Evolutionary conservation across 1,139 yeast species (phyloP).

Genomic region (Saccharomycopsis hybrid): DNA sequence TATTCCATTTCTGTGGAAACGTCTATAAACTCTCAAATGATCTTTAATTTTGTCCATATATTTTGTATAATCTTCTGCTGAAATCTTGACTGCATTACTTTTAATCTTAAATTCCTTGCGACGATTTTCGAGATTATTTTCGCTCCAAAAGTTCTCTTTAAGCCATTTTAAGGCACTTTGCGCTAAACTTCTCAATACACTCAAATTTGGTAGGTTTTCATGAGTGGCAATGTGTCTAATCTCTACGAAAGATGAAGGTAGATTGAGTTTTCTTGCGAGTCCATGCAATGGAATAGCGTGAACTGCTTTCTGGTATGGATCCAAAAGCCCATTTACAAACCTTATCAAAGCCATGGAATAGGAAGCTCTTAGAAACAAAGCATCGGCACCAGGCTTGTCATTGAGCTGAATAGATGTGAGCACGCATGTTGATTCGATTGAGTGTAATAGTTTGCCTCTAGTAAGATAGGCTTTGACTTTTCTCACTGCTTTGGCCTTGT

Average conservation of each 20-base stretch:
- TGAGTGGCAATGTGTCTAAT: slow-evolving; percentile 89
- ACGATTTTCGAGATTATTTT: slow-evolving; percentile 17
- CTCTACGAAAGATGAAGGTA: slow-evolving; percentile 86
- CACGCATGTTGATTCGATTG: slow-evolving; percentile 67
- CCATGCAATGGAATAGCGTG: slow-evolving; percentile 74
- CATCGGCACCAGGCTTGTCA: slow-evolving; percentile 11
- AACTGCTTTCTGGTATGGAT: slow-evolving; percentile 75
- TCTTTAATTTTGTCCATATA: slow-evolving; percentile 7
- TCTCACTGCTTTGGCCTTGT: slow-evolving; percentile 47
- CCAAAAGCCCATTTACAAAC: slow-evolving; percentile 88
- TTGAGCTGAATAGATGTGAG: slow-evolving; percentile 43
- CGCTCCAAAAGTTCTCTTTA: slow-evolving; percentile 66
- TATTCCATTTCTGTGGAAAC: slow-evolving; percentile 17
- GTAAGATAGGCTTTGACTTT: slow-evolving; percentile 56
- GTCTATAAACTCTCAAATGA: slow-evolving; percentile 14
- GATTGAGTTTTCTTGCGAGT: slow-evolving; percentile 59
- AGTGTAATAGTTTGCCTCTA: slow-evolving; percentile 70
- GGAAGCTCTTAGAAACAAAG: slow-evolving; percentile 37
- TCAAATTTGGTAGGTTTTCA: slow-evolving; percentile 69
- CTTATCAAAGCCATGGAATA: slow-evolving; percentile 76
- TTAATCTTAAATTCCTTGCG: background rate
- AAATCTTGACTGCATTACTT: background rate
- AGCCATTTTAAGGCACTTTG: slow-evolving; percentile 71
- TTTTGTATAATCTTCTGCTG: background rate
- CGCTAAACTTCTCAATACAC: slow-evolving; percentile 53